Percentiles rank a stretch among this genome's conserved stretches.
phyloP scores from a whole-genome alignment of 345 rosid genomes.

The Pseudoturritis turrita region DNA sequence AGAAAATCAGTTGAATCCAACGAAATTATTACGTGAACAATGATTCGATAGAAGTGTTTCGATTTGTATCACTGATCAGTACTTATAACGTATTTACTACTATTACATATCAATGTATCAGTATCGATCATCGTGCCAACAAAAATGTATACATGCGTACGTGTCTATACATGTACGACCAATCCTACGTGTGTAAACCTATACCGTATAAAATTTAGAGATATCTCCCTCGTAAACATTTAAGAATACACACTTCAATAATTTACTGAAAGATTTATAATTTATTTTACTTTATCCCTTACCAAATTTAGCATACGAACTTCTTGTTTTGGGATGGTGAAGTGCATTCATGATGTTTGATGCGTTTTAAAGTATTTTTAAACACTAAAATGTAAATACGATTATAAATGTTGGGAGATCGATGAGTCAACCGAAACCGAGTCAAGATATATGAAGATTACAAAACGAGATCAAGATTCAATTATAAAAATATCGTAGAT shows the following conservation, averaged over 20 bases:
- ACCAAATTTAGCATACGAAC: not conserved
- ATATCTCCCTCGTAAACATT: not conserved
- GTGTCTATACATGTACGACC: not conserved
- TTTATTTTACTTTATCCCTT: not conserved
- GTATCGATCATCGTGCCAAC: not conserved
- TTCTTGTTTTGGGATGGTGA: not conserved
- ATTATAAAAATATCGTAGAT: no score
- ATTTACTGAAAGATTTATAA: not conserved
- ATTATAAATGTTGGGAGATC: no score
- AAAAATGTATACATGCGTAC: not conserved
- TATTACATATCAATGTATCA: not conserved
- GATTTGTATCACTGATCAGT: not conserved
- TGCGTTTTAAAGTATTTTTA: not conserved
- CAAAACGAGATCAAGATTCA: no score
- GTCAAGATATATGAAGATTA: no score
- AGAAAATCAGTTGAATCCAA: slow-evolving; percentile 5
- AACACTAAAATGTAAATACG: not conserved
- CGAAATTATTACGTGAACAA: not conserved
- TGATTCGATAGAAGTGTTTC: slow-evolving; percentile 10
- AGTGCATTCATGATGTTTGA: not conserved
- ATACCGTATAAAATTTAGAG: not conserved
- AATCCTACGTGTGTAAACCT: not conserved
- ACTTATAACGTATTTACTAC: not conserved
- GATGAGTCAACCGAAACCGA: no score
- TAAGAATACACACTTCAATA: not conserved